These are phyloP conservation scores for Colletotrichum higginsianum DNA, from an alignment of 2,329 filamentous ascomycete species.

Conservation along the genomic window DNA sequence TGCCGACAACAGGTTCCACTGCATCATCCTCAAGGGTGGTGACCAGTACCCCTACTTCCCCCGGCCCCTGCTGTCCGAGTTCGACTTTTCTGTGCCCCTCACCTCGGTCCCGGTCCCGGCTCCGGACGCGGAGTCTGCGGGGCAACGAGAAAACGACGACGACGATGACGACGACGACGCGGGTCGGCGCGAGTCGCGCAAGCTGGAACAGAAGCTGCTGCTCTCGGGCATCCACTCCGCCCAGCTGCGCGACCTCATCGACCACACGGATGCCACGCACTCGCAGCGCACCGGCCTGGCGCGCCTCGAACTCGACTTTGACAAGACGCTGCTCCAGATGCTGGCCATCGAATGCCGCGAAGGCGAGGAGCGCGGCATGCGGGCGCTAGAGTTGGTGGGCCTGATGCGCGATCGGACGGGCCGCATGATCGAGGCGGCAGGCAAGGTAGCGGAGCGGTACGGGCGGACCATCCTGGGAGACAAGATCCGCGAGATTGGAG, in stretches of 20 bases:
- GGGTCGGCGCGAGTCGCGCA: conserved; percentile 64
- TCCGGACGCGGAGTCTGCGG: conserved; percentile 55
- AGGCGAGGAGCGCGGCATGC: conserved; percentile 94
- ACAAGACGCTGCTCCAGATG: conserved; percentile 91
- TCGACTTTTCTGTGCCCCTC: conserved; percentile 90
- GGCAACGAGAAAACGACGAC: conserved; percentile 52
- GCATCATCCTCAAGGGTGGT: conserved; percentile 97
- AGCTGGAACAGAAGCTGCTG: conserved; percentile 86
- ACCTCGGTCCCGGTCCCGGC: conserved; percentile 61
- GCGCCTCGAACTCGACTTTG: conserved; percentile 84
- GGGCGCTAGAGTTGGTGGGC: conserved; percentile 89
- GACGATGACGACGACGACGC: conserved; percentile 51
- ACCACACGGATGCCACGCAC: conserved; percentile 75
- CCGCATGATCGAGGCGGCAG: conserved; percentile 91
- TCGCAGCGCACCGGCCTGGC: conserved; percentile 78
- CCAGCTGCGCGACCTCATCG: conserved; percentile 82
- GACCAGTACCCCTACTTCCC: conserved; percentile 96
- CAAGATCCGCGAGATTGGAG: conserved; percentile 90
- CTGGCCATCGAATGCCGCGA: conserved; percentile 91
- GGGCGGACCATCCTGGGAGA: conserved; percentile 84
- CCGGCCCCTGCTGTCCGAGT: conserved; percentile 89
- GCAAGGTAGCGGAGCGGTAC: conserved; percentile 90
- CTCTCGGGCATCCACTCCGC: conserved; percentile 80
- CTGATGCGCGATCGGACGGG: conserved; percentile 89
- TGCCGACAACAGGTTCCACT: conserved; percentile 93